Evolutionary conservation across 176 grass and related monocot genomes (phyloP), one percentile per base, ranked within the genome.

Genomic region (Puya raimondii): DNA sequence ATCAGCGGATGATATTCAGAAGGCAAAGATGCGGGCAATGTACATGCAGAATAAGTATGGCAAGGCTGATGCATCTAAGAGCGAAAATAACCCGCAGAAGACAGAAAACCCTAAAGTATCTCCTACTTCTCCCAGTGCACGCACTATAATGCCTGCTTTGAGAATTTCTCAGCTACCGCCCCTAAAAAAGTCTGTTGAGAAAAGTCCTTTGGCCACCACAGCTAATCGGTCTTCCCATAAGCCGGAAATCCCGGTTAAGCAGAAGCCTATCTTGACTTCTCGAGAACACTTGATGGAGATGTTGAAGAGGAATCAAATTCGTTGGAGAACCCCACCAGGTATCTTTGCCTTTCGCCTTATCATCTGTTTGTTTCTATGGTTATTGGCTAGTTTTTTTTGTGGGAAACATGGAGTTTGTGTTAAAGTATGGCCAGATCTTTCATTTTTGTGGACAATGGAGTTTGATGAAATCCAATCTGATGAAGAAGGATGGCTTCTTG

Each of bases 1-100:
- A 63, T 99, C 89, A 79, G 86, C 94, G 58, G 94, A 99, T 81
- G 94, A 99, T 83, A 99, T 99, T 54, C 94, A 99, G 64, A 99
- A 99, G 51, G 94, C 94, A 75, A 99, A 99, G 78, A 81, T 88
- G 84, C 89, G 94, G 57, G 94, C 94, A n/a, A 91, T 91, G 77
- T 99, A 87, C 67, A 90, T 93, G 89, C 81, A 88, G 74, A 77
- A 93, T 76, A 99, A 99, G 69, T 83, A 90, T 83, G 89, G 89
- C 67, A 96, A 96, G 78, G 50, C 80, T 78, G 81, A 83, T 53
- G 57, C 78, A 49, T 71, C 47, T 26, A 90, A 83, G 76, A 68
- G 59, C 47, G 81, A 57, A 63, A 81, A 78, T 49, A 86, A 85
- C 69, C 63, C 65, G 16, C 77, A 79, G 63, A 51, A 25, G 50